Base-by-base conservation (phyloP, 2,329 filamentous ascomycete species). In the Lachnellula willkommii region DNA sequence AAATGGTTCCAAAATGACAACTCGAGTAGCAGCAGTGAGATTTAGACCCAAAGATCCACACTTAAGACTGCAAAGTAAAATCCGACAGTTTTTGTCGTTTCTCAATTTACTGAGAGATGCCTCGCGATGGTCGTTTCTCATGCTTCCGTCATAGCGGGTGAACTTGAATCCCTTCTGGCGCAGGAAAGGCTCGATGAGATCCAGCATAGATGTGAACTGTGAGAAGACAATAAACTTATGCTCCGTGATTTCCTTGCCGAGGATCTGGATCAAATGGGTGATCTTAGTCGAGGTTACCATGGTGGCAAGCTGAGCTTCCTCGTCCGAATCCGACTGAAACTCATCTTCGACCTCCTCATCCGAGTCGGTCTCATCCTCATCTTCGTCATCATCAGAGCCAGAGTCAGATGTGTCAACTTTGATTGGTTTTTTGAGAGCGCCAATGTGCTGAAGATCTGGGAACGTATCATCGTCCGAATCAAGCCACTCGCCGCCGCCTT, bases 221-320 rank as follows among this genome's bases (percentile, higher is more conserved):
- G 91, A 96, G 74, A 99, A 99, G 61, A 99, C 91, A 66, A 99
- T 99, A 69, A 96, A 95, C 70, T 99, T 99, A 79, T 96, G 90
- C 57, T 90, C 79, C 1, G 79, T 76, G 0, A 85, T 85, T 71
- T 99, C 94, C 46, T 83, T 83, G 61, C 85, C 81, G 8, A 99
- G 81, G 51, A 99, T 89, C 58, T 84, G 79, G 67, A 95, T 81
- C 20, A 97, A 80, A 65, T 94, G 85, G 46, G 88, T 85, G 66
- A 99, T 95, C 75, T 99, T 99, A 65, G 94, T 93, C 0, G 94
- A 99, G 2, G 84, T 80, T 26, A 82, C 75, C 36, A 88, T 77
- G 28, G 76, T 74, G 24, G 78, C 75, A 28, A 77, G 75, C 52
- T 77, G 73, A 46, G 72, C 64, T 26, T 72, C 72, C 36, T 75